Evolutionary conservation across 1,139 yeast genomes (phyloP).

Genomic region (Hansenula lynferdii): DNA sequence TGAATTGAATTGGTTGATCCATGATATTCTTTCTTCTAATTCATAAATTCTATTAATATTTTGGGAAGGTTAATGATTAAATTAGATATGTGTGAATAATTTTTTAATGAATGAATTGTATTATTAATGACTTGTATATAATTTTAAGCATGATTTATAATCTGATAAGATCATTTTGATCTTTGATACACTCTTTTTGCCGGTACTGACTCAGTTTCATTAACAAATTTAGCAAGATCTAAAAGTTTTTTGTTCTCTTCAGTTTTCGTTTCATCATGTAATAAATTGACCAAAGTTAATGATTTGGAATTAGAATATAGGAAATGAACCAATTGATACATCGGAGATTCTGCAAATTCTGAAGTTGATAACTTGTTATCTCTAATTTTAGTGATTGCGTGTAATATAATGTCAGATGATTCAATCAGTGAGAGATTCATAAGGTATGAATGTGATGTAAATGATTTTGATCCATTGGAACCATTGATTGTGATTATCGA

Average conservation of each 20-base stretch:
- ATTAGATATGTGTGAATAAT: neutral
- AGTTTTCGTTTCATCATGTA: constrained; percentile 5
- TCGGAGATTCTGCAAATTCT: constrained; percentile 13
- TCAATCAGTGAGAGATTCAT: constrained; percentile 12
- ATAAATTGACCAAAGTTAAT: constrained; percentile 20
- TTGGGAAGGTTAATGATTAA: neutral
- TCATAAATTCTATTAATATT: neutral
- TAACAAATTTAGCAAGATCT: constrained; percentile 17
- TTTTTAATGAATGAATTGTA: constrained; percentile 1
- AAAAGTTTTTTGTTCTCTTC: constrained; percentile 12
- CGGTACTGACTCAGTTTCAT: constrained; percentile 21
- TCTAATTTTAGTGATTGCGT: constrained; percentile 8
- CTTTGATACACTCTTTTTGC: constrained; percentile 17
- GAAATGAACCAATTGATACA: constrained; percentile 20
- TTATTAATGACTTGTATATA: neutral
- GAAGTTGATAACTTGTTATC: constrained; percentile 8
- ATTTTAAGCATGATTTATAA: neutral
- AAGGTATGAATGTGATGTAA: constrained; percentile 9
- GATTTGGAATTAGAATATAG: constrained; percentile 25
- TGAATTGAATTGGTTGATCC: constrained; percentile 67
- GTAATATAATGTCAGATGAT: constrained; percentile 10
- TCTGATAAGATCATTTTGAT: neutral
- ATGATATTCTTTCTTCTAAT: constrained; percentile 38
- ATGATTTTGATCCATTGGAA: constrained; percentile 4
- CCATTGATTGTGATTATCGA: constrained; percentile 10